Evolutionary conservation across 441 rosid genomes (phyloP).

Genomic region (Croton laevigatus): DNA sequence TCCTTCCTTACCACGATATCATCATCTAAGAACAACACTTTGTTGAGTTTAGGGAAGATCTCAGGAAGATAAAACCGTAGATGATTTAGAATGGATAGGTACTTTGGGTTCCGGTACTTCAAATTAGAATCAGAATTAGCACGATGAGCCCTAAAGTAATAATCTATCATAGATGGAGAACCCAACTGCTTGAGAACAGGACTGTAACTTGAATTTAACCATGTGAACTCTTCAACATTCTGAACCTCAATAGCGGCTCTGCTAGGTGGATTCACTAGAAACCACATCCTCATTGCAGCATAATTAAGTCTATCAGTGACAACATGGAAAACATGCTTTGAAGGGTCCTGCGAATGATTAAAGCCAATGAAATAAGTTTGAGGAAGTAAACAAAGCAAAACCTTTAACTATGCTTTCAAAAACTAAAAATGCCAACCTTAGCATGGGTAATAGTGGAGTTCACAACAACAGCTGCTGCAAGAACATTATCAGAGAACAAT

Average conservation of each 20-base stretch:
- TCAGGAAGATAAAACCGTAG: conserved; percentile 96
- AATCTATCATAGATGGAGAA: conserved; percentile 84
- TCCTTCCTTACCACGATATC: conserved; percentile 95
- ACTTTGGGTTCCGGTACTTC: conserved; percentile 94
- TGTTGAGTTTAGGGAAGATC: conserved; percentile 87
- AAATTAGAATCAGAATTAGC: conserved; percentile 74
- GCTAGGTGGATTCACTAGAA: conserved; percentile 51
- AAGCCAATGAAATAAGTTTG: conserved; percentile 20
- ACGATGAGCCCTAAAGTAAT: conserved; percentile 82
- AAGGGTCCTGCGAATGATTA: conserved; percentile 49
- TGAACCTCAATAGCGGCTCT: conserved; percentile 67
- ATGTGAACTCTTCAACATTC: conserved; percentile 68
- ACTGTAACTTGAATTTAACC: conserved; percentile 95
- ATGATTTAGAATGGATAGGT: conserved; percentile 90
- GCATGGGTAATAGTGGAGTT: conserved; percentile 70
- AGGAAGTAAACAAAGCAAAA: conserved; percentile 15
- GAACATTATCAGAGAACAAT: conserved; percentile 77
- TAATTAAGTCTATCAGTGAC: conserved; percentile 71
- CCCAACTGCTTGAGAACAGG: conserved; percentile 91
- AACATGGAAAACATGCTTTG: conserved; percentile 61
- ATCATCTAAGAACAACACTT: conserved; percentile 90
- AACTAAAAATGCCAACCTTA: conserved; percentile 44
- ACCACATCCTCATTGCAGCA: conserved; percentile 87
- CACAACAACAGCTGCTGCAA: conserved; percentile 83
- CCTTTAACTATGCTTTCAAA: conserved; percentile 1